phyloP scores from a whole-genome alignment of 73 alveolate genomes.

The Halteria grandinella region DNA sequence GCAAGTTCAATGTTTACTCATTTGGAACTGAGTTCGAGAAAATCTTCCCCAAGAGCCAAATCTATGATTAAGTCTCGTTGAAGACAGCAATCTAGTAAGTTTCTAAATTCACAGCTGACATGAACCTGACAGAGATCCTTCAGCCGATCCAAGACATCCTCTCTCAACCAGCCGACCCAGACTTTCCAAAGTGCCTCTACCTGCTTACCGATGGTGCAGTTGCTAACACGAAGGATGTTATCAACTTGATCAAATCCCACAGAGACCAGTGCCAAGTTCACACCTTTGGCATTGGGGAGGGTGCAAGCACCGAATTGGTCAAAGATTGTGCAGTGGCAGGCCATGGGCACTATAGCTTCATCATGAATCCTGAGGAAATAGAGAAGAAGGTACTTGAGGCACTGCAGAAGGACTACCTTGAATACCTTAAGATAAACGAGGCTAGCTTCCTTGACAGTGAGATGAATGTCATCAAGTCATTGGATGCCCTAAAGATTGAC shows the following conservation, averaged over 20 bases:
- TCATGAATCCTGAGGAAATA: not conserved
- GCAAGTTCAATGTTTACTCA: constrained; percentile 78
- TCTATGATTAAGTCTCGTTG: constrained; percentile 74
- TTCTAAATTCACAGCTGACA: too few species aligned
- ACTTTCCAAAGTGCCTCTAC: too few species aligned
- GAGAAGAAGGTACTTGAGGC: constrained; percentile 45
- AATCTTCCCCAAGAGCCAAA: constrained; percentile 47
- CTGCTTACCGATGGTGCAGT: constrained; percentile 97
- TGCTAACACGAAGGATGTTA: constrained; percentile 69
- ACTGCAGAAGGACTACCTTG: not conserved
- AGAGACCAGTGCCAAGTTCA: too few species aligned
- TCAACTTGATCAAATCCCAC: constrained; percentile 54
- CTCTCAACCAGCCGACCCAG: too few species aligned
- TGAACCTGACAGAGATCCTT: constrained; percentile 93
- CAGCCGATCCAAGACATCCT: constrained; percentile 79
- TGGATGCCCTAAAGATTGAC: too few species aligned
- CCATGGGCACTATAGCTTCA: constrained; percentile 43
- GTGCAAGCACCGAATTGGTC: constrained; percentile 57
- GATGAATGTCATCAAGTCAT: too few species aligned
- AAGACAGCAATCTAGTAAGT: too few species aligned
- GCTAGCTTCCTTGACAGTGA: too few species aligned
- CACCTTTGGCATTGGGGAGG: constrained; percentile 70
- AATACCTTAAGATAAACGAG: too few species aligned
- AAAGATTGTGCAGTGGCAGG: constrained; percentile 61
- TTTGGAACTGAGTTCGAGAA: constrained; percentile 72